Evolutionary conservation across 495 filamentous ascomycete species (phyloP).

Genomic region (Pseudotulostoma volvatum): DNA sequence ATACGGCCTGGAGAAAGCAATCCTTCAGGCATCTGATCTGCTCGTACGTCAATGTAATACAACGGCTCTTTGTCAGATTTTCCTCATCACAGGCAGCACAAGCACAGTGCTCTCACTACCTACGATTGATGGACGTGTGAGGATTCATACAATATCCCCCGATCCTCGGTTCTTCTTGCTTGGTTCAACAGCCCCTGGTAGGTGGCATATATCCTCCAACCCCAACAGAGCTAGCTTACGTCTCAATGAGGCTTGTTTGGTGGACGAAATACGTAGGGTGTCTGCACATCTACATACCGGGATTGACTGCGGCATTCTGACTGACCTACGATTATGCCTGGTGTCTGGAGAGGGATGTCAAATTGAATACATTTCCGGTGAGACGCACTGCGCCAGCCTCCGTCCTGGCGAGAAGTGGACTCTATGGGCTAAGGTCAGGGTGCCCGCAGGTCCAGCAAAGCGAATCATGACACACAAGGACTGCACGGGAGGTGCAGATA

Average conservation of each 20-base stretch:
- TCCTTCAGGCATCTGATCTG: constrained; percentile 5
- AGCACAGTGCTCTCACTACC: constrained; percentile 2
- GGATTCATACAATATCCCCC: constrained; percentile 11
- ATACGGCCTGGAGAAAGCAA: constrained; percentile 2
- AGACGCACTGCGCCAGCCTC: background rate
- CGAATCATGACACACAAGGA: constrained; percentile 1
- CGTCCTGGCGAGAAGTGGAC: constrained; percentile 8
- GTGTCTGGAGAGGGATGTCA: constrained; percentile 1
- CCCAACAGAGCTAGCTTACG: constrained; percentile 2
- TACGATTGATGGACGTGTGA: constrained; percentile 6
- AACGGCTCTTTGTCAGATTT: constrained; percentile 11
- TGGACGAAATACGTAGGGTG: constrained; percentile 2
- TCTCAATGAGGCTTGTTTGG: constrained; percentile 2
- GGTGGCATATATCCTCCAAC: constrained; percentile 14
- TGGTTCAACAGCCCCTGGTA: constrained; percentile 3
- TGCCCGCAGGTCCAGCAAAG: constrained; percentile 1
- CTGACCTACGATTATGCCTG: constrained; percentile 3
- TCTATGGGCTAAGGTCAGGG: constrained; percentile 1
- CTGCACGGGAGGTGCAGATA: background rate
- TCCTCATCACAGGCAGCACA: constrained; percentile 10
- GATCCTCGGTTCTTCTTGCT: constrained; percentile 4
- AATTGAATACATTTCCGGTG: constrained; percentile 1
- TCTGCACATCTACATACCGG: constrained; percentile 4
- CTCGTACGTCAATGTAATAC: constrained; percentile 3
- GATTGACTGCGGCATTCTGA: constrained; percentile 3